These are phyloP conservation scores for Climacium dendroides DNA, from an alignment of 225 moss, liverwort and hornwort genomes.

Conservation along the genomic window DNA sequence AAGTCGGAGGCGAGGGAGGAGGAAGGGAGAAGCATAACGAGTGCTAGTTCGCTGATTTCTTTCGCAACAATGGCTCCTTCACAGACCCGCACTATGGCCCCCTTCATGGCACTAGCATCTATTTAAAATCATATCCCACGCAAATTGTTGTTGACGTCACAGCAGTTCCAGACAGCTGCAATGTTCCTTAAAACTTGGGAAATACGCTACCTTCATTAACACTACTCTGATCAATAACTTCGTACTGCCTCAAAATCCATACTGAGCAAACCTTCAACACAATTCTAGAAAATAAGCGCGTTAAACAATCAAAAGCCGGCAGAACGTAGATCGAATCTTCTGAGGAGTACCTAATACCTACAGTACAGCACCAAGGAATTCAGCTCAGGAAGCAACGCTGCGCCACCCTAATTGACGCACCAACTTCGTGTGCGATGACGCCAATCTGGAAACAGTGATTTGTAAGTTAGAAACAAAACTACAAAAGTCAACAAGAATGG, in stretches of 20 bases:
- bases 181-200: not conserved
- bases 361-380: not conserved
- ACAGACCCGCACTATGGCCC: not conserved
- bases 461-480: not conserved
- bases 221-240: not conserved
- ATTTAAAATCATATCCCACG: not conserved
- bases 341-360: not conserved
- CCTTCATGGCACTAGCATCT: slow-evolving; percentile 12
- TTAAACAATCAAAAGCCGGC: not conserved
- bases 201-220: not conserved
- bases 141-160: slow-evolving; percentile 9
- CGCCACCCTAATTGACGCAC: not conserved
- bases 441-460: not conserved
- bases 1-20: slow-evolving; percentile 20
- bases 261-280: not conserved
- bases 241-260: not conserved
- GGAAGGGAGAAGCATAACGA: slow-evolving; percentile 27
- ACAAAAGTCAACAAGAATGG: not conserved
- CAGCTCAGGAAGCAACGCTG: not conserved
- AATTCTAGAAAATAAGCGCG: not conserved
- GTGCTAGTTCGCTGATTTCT: slow-evolving; percentile 8
- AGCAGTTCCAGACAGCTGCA: not conserved
- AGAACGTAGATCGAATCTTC: not conserved
- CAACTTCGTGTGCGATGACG: not conserved
- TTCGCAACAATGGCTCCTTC: not conserved